Base-by-base conservation (phyloP, 768 basidiomycete genomes). In the Tricholoma bakamatsutake region DNA sequence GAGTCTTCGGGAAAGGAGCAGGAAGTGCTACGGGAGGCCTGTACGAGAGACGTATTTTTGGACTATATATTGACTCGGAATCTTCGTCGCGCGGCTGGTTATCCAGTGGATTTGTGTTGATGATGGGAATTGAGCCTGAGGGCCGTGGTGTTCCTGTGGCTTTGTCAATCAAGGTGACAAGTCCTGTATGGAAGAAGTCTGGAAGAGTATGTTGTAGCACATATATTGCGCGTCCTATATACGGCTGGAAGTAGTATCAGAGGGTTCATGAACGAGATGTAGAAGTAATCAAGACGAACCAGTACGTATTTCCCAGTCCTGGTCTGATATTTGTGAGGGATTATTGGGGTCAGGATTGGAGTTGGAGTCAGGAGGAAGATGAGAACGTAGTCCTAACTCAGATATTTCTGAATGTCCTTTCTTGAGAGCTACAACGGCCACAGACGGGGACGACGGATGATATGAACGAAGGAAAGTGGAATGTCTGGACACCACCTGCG, bases 261-360 rank as follows among this genome's bases (percentile, higher is more conserved):
- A 45, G 15, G 13, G 46, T 56, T 42, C 24, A 57, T 15, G 8
- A 40, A 50, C 24, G 40, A 18, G 7, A 15, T 31, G 24, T 28
- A 13, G 11, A 5, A 21, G 11, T 30, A 13, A 49, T 10, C 27
- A 11, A 42, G 33, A 53, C 65, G 62, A 67, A 85, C 89, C 88
- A 62, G 87, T 88, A 24, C 87, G 82, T 50, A 90, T 76, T 63
- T 88, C 82, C 88, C 88, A 91, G 61, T 91, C 89, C 6, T 76
- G 73, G 66, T 91, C 89, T 1, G 86, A 80, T 7, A 90, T 63
- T 58, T 75, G 65, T 4, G 61, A 65, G 7, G 64, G 65, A 0
- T 58, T 42, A 43, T 64, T 30, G n/a, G 63, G 56, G 12, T 65
- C 59, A 34, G 66, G 64, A 13, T 69, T 63, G 10, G 71, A 66